These are phyloP conservation scores for Ceratocystis alfenasii DNA, from an alignment of 2,329 filamentous ascomycete genomes.

Conservation along the genomic window DNA sequence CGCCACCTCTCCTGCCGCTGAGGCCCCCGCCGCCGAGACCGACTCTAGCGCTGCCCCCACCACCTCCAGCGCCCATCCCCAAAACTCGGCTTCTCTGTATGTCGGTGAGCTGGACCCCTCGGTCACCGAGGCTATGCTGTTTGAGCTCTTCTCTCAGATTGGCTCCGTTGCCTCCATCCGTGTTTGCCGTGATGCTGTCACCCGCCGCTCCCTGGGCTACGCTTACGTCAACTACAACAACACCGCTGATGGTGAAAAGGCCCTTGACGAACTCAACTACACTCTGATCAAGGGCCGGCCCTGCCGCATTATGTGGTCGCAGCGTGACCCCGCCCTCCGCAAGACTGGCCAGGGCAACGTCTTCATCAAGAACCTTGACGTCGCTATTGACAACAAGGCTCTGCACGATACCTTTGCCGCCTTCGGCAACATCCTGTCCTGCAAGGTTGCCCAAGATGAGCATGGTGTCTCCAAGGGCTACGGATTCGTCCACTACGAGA, in stretches of 20 bases:
- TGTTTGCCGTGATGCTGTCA: constrained; percentile 98
- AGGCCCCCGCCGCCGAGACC: constrained; percentile 53
- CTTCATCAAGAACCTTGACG: constrained; percentile 99
- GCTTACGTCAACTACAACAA: constrained; percentile 99
- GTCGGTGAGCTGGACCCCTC: constrained; percentile 96
- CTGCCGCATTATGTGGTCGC: constrained; percentile 99
- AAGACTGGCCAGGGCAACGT: constrained; percentile 99
- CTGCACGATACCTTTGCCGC: constrained; percentile 98
- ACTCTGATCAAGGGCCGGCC: constrained; percentile 97
- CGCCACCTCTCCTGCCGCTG: constrained; percentile 55
- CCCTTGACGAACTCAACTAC: constrained; percentile 98
- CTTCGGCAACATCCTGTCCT: constrained; percentile 97
- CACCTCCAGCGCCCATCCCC: constrained; percentile 65
- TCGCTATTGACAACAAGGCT: constrained; percentile 99
- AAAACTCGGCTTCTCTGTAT: constrained; percentile 95
- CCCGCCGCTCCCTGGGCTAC: constrained; percentile 94
- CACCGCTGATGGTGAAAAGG: constrained; percentile 90
- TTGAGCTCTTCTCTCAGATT: constrained; percentile 99
- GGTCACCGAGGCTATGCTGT: constrained; percentile 99
- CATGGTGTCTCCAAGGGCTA: constrained; percentile 95
- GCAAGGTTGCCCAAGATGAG: constrained; percentile 99
- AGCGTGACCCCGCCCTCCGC: constrained; percentile 95
- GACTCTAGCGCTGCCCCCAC: constrained; percentile 55
- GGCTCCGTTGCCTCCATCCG: constrained; percentile 97
- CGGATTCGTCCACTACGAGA: constrained; percentile 99